Base-by-base conservation (phyloP, 1,284 basidiomycete species). In the Sanghuangporus weigelae region DNA sequence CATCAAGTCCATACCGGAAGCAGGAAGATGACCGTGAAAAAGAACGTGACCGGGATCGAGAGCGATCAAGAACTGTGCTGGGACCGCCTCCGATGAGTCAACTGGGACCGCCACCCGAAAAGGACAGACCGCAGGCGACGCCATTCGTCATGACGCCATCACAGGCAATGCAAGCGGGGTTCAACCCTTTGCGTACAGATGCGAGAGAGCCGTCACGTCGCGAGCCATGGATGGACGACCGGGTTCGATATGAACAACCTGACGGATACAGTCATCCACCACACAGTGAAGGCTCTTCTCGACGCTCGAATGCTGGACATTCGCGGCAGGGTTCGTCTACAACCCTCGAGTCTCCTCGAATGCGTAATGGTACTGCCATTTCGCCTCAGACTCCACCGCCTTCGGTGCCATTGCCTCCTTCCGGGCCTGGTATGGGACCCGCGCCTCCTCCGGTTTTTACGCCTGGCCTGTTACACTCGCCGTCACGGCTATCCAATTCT, bases 101-200 rank as follows among this genome's bases (percentile, higher is more conserved):
- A 31, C 48, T 56, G n/a, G 60, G 64, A 7, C 62, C 62, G 14
- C 56, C 57, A 35, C 31, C 53, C 10, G 61, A 63, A 14, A 50
- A 57, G 53, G 63, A 65, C n/a, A 49, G 63, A 49, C 49, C 61
- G 10, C 59, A 61, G 48, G 38, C 72, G 53, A 80, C 79, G 35
- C 80, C 83, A 5, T 84, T 84, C 67, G 78, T 78, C 7, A 79
- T 84, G 75, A 74, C 76, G n/a, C 78, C 81, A 1, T 74, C 79
- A 40, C 78, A 80, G 68, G 69, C 72, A 7, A 76, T 76, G 65
- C 67, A 74, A 68, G 60, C 67, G n/a, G 63, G 63, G 35, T 68
- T 67, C 56, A 60, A 53, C 36, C 64, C 69, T 8, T 67, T 70
- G 7, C 71, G 73, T 6, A 67, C 73, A 10, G 57, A 50, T 31